A percentile compares a stretch with the other conserved stretches of the same genome.
phyloP scores from a whole-genome alignment of 306 rosid species.

The Cicer arietinum region DNA sequence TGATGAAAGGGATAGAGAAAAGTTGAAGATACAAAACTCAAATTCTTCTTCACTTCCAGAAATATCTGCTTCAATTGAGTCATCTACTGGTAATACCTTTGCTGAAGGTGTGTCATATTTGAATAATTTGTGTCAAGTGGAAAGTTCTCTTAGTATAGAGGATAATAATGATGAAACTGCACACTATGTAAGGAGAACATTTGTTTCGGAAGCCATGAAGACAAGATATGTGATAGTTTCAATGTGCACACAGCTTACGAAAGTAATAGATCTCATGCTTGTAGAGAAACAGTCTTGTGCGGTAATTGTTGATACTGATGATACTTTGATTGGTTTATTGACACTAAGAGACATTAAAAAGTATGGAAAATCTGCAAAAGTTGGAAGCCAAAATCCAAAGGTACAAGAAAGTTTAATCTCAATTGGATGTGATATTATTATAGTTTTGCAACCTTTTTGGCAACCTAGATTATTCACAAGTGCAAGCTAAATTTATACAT shows the following conservation, averaged over 20 bases:
- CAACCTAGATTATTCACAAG: constrained; percentile 26
- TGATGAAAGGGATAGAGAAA: constrained; percentile 46
- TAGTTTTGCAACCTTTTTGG: constrained; percentile 27
- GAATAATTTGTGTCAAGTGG: constrained; percentile 69
- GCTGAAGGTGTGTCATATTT: constrained; percentile 47
- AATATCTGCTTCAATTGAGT: constrained; percentile 47
- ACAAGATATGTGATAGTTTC: constrained; percentile 73
- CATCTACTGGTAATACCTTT: constrained; percentile 48
- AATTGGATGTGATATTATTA: constrained; percentile 26
- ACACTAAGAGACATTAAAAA: constrained; percentile 77
- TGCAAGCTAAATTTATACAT: constrained; percentile 26
- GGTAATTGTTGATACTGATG: constrained; percentile 69
- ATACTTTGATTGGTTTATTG: constrained; percentile 74
- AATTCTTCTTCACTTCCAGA: constrained; percentile 47
- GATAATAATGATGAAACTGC: constrained; percentile 54
- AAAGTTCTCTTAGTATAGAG: constrained; percentile 72
- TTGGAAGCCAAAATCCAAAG: constrained; percentile 66
- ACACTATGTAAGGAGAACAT: constrained; percentile 56
- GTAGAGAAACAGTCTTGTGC: constrained; percentile 88
- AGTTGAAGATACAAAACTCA: constrained; percentile 42
- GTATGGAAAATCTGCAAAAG: constrained; percentile 59
- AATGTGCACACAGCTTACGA: constrained; percentile 67
- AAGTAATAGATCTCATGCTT: constrained; percentile 84
- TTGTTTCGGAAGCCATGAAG: constrained; percentile 91
- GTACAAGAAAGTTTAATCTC: constrained; percentile 50